Base-by-base conservation (phyloP, 768 basidiomycete genomes). In the Phaffia tasmanica region DNA sequence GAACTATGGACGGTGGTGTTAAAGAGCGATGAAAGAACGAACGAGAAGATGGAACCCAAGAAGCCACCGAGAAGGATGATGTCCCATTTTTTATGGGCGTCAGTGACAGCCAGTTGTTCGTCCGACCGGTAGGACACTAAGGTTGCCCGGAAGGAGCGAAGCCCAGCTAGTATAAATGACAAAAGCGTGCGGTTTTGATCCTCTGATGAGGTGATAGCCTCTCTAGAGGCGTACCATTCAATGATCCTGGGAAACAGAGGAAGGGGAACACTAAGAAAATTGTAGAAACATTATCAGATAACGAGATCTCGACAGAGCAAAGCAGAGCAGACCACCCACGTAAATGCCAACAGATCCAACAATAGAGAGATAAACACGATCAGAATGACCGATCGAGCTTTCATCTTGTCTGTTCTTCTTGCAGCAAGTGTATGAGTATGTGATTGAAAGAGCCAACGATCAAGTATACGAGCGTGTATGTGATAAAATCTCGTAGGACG, bases 351-450 rank as follows among this genome's bases (percentile, higher is more conserved):
- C 27, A 99, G 83, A 76, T 99, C 94, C 51, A 97, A 81, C 29
- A 99, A 81, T 35, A 99, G 80, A 1, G 92, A 92, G 62, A 90
- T 73, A 77, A 99, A 97, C 55, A 97, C 89, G 66, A 92, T 81
- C 23, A 80, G 82, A 74, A 93, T 87, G 62, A 92, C 66, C 0
- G 25, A 25, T 1, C 32, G 29, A 42, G 35, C 35, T 42, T 42
- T 42, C 35, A 42, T 42, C 35, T 11, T 42, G 35, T 42, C 35
- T 42, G 11, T 42, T 4, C 35, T 42, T 11, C 11, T 11, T 42
- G 6, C 35, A 42, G 35, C 35, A 42, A 42, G 35, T 42, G 11
- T 4, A 42, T 42, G 35, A 42, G 35, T 42, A 42, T 4, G 11
- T 42, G 35, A 42, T 4, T 42, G 35, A 42, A n/a, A n/a, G n/a